Evolutionary conservation across 495 filamentous ascomycete genomes (phyloP).

Genomic region (Penicillium parvum): DNA sequence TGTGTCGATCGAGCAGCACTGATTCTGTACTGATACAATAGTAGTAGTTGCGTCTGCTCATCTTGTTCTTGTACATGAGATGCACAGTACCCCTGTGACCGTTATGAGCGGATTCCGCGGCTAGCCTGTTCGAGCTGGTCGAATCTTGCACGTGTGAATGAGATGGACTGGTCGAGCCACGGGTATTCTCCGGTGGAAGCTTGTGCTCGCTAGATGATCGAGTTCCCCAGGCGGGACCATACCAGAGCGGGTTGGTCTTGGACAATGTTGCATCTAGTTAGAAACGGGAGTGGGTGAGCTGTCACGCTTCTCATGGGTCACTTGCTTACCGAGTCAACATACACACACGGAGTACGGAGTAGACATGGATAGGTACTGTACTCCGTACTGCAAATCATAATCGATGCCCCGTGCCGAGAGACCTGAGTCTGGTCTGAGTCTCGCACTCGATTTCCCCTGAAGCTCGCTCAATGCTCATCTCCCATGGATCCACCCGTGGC

Average conservation of each 20-base stretch:
- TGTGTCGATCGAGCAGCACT: neutral
- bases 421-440: too few relatives aligned
- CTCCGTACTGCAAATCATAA: too few relatives aligned
- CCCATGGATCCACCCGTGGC: constrained; percentile 7
- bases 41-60: too few relatives aligned
- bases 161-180: constrained; percentile 11
- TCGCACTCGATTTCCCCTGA: constrained; percentile 7
- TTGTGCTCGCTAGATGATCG: constrained; percentile 1
- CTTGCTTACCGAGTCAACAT: too few relatives aligned
- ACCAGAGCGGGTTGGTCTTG: too few relatives aligned
- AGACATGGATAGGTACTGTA: too few relatives aligned
- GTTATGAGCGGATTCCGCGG: constrained; percentile 23
- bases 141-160: constrained; percentile 1
- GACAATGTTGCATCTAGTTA: too few relatives aligned
- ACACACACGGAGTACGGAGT: too few relatives aligned
- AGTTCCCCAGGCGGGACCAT: neutral
- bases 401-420: neutral
- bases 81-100: neutral
- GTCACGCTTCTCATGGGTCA: too few relatives aligned
- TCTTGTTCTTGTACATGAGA: neutral
- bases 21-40: too few relatives aligned
- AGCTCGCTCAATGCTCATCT: too few relatives aligned
- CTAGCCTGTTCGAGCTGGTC: constrained; percentile 5
- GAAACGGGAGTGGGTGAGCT: too few relatives aligned
- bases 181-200: constrained; percentile 13